Percentiles rank a stretch among this genome's conserved stretches.
These are phyloP conservation scores for Xylariaceae sp. DNA, from an alignment of 2,329 filamentous ascomycete genomes.

Conservation along the genomic window DNA sequence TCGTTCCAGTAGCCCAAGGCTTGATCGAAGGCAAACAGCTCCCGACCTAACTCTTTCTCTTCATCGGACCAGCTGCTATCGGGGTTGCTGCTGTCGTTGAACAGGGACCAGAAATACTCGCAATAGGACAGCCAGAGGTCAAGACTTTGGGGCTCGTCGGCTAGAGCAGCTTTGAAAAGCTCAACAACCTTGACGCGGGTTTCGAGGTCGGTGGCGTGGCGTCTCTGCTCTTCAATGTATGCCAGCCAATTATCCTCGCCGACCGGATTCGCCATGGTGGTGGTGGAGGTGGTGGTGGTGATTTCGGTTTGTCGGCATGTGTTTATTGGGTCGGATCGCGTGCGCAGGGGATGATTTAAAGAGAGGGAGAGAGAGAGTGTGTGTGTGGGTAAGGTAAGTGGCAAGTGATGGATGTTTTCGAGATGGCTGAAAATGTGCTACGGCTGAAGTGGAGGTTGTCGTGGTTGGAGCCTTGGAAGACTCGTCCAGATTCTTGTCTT, in stretches of 20 bases:
- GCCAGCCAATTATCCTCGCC: constrained; percentile 76
- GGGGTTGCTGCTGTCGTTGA: constrained; percentile 57
- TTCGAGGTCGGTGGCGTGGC: constrained; percentile 58
- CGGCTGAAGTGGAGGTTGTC: too few relatives aligned
- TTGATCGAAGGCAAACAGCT: constrained; percentile 66
- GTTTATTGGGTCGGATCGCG: too few relatives aligned
- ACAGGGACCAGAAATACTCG: constrained; percentile 71
- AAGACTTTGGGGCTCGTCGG: constrained; percentile 68
- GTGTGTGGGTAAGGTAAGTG: too few relatives aligned
- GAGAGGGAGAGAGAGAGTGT: too few relatives aligned
- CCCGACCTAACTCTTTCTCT: constrained; percentile 63
- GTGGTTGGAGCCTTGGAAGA: too few relatives aligned
- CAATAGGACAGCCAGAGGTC: constrained; percentile 75
- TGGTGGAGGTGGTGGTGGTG: neutral
- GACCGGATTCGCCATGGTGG: constrained; percentile 52
- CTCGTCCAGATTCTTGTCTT: too few relatives aligned
- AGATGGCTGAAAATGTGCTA: too few relatives aligned
- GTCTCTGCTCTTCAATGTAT: constrained; percentile 68
- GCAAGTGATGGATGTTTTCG: too few relatives aligned
- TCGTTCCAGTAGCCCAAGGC: constrained; percentile 68
- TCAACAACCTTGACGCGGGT: constrained; percentile 68
- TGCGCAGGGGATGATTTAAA: too few relatives aligned
- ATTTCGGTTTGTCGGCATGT: constrained; percentile 16
- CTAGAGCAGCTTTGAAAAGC: constrained; percentile 64
- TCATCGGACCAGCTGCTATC: constrained; percentile 60